phyloP scores from a whole-genome alignment of 257 asterid genomes.

The Rauvolfia tetraphylla region DNA sequence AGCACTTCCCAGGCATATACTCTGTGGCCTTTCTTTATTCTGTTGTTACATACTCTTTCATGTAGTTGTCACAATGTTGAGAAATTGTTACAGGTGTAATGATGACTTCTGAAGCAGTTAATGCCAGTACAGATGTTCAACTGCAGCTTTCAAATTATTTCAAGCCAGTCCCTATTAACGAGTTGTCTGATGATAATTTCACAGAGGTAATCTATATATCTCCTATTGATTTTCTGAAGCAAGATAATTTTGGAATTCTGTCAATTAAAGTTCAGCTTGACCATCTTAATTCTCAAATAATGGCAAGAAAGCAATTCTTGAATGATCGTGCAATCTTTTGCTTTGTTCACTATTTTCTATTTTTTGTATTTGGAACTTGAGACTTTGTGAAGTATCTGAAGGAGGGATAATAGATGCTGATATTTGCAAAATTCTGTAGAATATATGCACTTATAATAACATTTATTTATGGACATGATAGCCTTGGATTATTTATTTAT shows the following conservation, averaged over 20 bases:
- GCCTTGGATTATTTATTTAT: background rate
- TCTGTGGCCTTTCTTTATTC: background rate
- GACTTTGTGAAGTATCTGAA: background rate
- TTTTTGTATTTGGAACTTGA: background rate
- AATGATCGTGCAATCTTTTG: background rate
- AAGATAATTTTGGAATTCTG: background rate
- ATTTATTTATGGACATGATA: background rate
- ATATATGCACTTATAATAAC: background rate
- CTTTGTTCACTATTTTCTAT: background rate
- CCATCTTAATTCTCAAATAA: background rate
- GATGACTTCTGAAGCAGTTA: conserved; percentile 40
- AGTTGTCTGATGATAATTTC: conserved; percentile 73
- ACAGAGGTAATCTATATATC: conserved; percentile 48
- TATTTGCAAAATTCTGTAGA: background rate
- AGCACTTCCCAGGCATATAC: background rate
- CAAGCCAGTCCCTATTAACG: conserved; percentile 42
- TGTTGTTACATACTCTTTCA: background rate
- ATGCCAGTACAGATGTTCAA: conserved; percentile 36
- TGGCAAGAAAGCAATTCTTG: background rate
- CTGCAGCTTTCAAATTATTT: conserved; percentile 59
- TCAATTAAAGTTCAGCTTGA: background rate
- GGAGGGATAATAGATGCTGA: background rate
- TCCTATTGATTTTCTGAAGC: background rate
- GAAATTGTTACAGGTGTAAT: conserved; percentile 46
- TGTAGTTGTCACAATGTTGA: conserved; percentile 12